Percentiles rank a stretch among this genome's conserved stretches.
These are phyloP conservation scores for Tympanopsis confertula DNA, from an alignment of 2,329 filamentous ascomycete genomes.

Conservation along the genomic window DNA sequence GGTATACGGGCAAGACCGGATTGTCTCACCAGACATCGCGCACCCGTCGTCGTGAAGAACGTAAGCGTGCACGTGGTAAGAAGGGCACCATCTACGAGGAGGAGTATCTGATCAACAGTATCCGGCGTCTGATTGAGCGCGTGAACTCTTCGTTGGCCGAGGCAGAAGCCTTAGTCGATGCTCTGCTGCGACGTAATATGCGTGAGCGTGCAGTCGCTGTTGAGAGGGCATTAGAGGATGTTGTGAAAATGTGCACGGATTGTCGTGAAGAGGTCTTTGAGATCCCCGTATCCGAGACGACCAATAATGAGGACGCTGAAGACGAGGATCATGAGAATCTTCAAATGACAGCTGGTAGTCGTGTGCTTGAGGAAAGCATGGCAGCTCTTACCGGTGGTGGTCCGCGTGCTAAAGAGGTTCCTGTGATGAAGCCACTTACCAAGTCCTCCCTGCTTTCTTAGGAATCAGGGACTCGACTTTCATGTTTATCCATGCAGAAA, in stretches of 20 bases:
- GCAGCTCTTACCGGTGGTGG: too few species aligned
- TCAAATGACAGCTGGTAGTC: too few species aligned
- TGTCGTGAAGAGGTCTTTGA: conserved; percentile 64
- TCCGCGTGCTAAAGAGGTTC: too few species aligned
- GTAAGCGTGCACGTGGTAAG: conserved; percentile 86
- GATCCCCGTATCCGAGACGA: too few species aligned
- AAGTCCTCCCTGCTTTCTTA: too few species aligned
- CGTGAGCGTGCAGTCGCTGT: conserved; percentile 73
- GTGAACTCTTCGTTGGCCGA: conserved; percentile 66
- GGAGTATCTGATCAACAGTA: conserved; percentile 85
- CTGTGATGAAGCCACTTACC: too few species aligned
- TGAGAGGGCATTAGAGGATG: conserved; percentile 61
- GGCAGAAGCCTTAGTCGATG: conserved; percentile 62
- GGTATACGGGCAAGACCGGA: conserved; percentile 72
- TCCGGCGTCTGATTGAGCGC: conserved; percentile 71
- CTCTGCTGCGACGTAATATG: conserved; percentile 71
- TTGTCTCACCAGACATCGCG: conserved; percentile 64
- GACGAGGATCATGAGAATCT: too few species aligned
- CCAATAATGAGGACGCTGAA: too few species aligned
- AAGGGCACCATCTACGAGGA: conserved; percentile 98
- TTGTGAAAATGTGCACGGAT: conserved; percentile 56
- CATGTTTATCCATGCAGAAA: too few species aligned
- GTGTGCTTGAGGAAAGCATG: too few species aligned
- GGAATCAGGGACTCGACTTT: too few species aligned
- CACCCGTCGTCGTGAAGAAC: conserved; percentile 80